Evolutionary conservation across 2,329 filamentous ascomycete genomes (phyloP), one percentile per base, ranked within the genome.

Genomic region (Drechslerella dactyloides): DNA sequence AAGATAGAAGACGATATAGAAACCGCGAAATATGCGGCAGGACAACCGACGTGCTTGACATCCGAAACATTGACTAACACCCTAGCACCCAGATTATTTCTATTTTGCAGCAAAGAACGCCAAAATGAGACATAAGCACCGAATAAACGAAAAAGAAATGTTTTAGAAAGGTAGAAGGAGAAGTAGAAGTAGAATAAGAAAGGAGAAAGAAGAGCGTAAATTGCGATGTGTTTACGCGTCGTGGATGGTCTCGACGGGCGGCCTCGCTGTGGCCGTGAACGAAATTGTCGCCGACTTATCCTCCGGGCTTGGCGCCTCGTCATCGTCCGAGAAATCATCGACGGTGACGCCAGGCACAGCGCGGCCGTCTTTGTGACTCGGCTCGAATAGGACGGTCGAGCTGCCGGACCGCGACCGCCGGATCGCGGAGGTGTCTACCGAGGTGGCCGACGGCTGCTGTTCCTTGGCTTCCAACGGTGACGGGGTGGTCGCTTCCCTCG

Each of bases 311-410:
- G 73, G 83, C 76, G 40, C 77, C 73, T 55, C 76, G 72, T 46
- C 80, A 30, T 81, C 80, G 1, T 83, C 83, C 72, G 82, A 83
- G 73, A 87, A 86, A 77, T 89, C 87, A 76, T 89, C 86, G 11
- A 89, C 86, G 40, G 85, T 84, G 72, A 89, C 87, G 40, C 85
- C 86, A 1, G 87, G 87, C 76, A 89, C 79, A 3, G 85, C 83
- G 78, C 82, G 84, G 65, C 79, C 81, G 19, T 83, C 84, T 74
- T 85, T 82, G 73, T 84, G 82, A n/a, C 81, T 80, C 0, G 87
- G 86, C 75, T 85, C 83, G 81, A 87, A 89, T 76, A 90, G 86
- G 58, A 89, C 82, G 0, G 87, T 89, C 42, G 85, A 86, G 79
- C 86, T 88, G 69, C 86, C 83, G 77, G 86, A 88, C 74, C 86